Evolutionary conservation across 176 grass and related monocot species (phyloP), one percentile per base, ranked within the genome.

Genomic region (Phyllostachys edulis): DNA sequence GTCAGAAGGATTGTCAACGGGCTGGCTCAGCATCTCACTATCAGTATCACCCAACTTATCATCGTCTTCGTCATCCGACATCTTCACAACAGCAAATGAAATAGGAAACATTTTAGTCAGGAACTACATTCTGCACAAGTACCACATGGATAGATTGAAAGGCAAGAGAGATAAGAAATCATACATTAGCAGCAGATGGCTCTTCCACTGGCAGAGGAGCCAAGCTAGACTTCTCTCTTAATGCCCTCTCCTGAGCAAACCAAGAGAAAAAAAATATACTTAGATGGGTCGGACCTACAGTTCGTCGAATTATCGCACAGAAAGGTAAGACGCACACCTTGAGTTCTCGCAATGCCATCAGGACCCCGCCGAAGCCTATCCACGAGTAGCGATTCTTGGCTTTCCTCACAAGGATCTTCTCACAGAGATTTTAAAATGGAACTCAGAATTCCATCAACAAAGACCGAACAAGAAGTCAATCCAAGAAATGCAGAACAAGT

Each of bases 321-420:
- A 74, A 56, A 59, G 38, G 84, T 6, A n/a, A n/a, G 46, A 73
- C 2, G 42, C 83, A 44, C 45, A 99, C 96, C 93, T 94, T 93
- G 74, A 99, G 91, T 57, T 93, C 90, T 42, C 78, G 84, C 74
- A 99, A 60, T 11, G 93, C 96, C 54, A 86, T 92, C 2, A 91
- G 88, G 64, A 96, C 89, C 23, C 89, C 93, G 27, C 69, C 82
- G 75, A 95, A 94, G 23, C 96, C 96, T 71, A 96, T 94, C 96
- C 96, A 99, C 15, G 85, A 90, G 77, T 96, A 99, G 16, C 84
- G 82, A 49, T 99, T 99, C 78, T 96, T 99, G 76, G 89, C 96
- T 84, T 96, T 96, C 90, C 80, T 95, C 32, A 67, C 56, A 49
- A 98, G 89, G 27, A 98, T 89, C 96, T 98, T 67, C 38, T 9